A percentile compares a stretch with the other conserved stretches of the same genome.
phyloP scores from a whole-genome alignment of 345 rosid species.

The Salix exigua region DNA sequence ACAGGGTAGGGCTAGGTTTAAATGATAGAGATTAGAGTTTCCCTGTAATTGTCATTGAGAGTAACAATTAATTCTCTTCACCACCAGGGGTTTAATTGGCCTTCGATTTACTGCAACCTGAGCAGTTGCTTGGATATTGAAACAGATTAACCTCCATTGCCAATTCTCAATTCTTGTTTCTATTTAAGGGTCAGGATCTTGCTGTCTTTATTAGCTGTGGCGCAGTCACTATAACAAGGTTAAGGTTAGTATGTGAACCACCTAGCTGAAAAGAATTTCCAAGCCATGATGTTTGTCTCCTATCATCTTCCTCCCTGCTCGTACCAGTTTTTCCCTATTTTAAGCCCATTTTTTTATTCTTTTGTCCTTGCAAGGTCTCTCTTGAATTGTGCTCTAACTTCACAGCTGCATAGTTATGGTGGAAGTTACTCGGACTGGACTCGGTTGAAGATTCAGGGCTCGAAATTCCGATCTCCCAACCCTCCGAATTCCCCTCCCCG shows the following conservation, averaged over 20 bases:
- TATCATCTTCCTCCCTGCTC: background rate
- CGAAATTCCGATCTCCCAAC: no score
- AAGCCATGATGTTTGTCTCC: no score
- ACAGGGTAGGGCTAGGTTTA: conserved; percentile 25
- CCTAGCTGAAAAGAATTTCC: no score
- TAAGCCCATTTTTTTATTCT: background rate
- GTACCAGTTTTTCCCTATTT: background rate
- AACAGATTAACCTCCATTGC: background rate
- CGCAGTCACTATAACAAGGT: background rate
- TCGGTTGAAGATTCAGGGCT: no score
- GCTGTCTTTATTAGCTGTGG: background rate
- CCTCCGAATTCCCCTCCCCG: no score
- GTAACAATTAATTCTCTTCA: conserved; percentile 15
- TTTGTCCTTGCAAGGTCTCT: no score
- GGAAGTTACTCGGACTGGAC: no score
- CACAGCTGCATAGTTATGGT: no score
- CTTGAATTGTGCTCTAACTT: no score
- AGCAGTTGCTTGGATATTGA: background rate
- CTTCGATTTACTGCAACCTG: conserved; percentile 16
- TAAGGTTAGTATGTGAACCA: no score
- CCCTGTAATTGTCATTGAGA: conserved; percentile 31
- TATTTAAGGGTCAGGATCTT: background rate
- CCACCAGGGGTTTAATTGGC: conserved; percentile 13
- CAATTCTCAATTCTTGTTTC: background rate
- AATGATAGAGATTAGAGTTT: conserved; percentile 21